A percentile compares a stretch with the other conserved stretches of the same genome.
Conservation (phyloP, 2,329 filamentous ascomycete genomes). For the Alternaria infectoria region DNA sequence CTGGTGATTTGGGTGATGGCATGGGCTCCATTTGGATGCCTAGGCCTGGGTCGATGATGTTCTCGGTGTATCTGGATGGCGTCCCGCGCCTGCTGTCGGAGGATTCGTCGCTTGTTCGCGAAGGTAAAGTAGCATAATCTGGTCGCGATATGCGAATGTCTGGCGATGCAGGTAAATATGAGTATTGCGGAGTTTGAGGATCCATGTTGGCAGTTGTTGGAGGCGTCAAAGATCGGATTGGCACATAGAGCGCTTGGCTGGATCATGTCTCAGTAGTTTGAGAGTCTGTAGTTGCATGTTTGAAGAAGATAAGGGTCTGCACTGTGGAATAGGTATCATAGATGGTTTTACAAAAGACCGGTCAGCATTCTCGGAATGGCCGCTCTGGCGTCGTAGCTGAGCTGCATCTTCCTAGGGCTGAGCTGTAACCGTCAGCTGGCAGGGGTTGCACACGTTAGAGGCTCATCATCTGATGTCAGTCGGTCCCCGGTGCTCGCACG, state of each 20-base stretch:
- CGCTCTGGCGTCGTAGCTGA: constrained; percentile 18
- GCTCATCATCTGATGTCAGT: constrained; percentile 7
- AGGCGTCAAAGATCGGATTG: not conserved
- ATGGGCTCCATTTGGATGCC: constrained; percentile 37
- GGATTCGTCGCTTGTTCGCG: constrained; percentile 25
- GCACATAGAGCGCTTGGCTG: not conserved
- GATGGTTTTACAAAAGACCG: constrained; percentile 1
- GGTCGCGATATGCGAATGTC: constrained; percentile 21
- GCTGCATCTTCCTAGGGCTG: constrained; percentile 15
- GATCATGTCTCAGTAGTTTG: not conserved
- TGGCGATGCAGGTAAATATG: constrained; percentile 26
- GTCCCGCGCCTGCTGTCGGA: constrained; percentile 12
- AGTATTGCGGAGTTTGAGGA: constrained; percentile 2
- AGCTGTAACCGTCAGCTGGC: constrained; percentile 22
- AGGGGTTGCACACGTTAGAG: constrained; percentile 12
- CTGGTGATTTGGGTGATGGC: constrained; percentile 29
- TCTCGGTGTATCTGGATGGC: constrained; percentile 24
- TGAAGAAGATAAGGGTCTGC: not conserved
- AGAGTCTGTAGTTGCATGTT: not conserved
- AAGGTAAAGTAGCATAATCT: constrained; percentile 21
- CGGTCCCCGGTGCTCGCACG: not conserved
- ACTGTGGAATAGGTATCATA: not conserved
- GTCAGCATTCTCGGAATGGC: not conserved
- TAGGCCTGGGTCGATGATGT: constrained; percentile 28
- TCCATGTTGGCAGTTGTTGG: constrained; percentile 6